These are phyloP conservation scores for Aspergillus glaucus DNA, from an alignment of 2,329 filamentous ascomycete species.

Conservation along the genomic window DNA sequence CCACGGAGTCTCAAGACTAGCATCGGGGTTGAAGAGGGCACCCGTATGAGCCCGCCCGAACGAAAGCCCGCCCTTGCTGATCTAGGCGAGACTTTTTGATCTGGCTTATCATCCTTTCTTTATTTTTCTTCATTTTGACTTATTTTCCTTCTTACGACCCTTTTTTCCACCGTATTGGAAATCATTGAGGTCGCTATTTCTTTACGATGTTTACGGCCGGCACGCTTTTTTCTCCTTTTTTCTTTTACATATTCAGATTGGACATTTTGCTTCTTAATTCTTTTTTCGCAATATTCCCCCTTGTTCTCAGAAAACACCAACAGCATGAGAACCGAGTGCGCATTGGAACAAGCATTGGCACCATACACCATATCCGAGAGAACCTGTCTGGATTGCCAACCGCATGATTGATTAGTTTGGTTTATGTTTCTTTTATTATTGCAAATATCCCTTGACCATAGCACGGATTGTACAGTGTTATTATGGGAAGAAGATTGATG, in stretches of 20 bases:
- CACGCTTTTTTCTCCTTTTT: slow-evolving; percentile 5
- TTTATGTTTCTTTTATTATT: slow-evolving; percentile 5
- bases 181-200: slow-evolving; percentile 1
- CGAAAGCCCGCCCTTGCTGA: slow-evolving; percentile 47
- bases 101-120: slow-evolving; percentile 1
- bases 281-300: slow-evolving; percentile 6
- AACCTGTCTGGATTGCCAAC: too few species aligned
- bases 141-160: neutral
- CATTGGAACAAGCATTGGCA: neutral
- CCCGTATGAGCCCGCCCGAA: slow-evolving; percentile 44
- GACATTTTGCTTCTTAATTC: slow-evolving; percentile 4
- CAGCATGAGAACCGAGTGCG: neutral
- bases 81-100: slow-evolving; percentile 53
- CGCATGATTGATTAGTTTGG: neutral
- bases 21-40: slow-evolving; percentile 28
- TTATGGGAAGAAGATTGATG: neutral
- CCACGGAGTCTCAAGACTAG: slow-evolving; percentile 37
- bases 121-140: slow-evolving; percentile 2
- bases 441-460: neutral
- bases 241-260: slow-evolving; percentile 6
- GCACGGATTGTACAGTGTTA: slow-evolving; percentile 6
- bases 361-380: neutral
- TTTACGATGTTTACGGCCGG: slow-evolving; percentile 16
- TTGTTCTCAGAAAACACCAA: neutral
- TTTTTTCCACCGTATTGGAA: too few species aligned